Evolutionary conservation across 2,329 filamentous ascomycete genomes (phyloP).

Genomic region (Botrytis galanthina): DNA sequence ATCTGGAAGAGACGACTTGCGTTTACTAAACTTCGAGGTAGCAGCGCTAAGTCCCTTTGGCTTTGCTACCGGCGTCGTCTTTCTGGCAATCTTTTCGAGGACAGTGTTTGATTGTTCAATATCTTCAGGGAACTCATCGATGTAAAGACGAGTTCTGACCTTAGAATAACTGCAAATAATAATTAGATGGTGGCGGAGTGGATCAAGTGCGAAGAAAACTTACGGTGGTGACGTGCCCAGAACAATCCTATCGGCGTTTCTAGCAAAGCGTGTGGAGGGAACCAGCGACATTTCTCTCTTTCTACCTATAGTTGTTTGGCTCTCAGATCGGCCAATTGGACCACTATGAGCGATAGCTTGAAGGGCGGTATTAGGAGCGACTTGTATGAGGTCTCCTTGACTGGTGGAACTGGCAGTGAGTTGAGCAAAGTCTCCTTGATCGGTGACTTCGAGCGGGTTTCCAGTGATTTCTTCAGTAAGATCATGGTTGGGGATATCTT

Average conservation of each 20-base stretch:
- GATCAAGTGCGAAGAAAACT: background rate
- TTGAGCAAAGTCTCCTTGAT: background rate
- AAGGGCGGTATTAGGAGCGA: background rate
- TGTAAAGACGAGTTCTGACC: background rate
- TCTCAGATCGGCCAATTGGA: background rate
- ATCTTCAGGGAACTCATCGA: background rate
- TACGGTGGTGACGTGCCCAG: background rate
- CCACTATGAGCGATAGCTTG: background rate
- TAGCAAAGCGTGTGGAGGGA: constrained; percentile 1
- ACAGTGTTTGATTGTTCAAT: background rate
- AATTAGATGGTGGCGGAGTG: background rate
- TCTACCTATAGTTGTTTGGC: background rate
- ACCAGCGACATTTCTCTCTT: background rate
- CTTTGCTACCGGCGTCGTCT: background rate
- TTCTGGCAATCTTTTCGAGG: background rate
- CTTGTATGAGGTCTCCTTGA: background rate
- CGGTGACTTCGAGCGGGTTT: background rate
- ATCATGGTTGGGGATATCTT: background rate
- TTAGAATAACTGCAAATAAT: background rate
- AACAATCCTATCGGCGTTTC: background rate
- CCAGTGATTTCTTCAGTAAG: background rate
- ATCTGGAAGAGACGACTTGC: background rate
- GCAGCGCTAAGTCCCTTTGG: background rate
- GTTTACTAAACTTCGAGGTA: background rate
- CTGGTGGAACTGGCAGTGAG: no score